phyloP scores from a whole-genome alignment of 768 basidiomycete species.

The Rhodotorula taiwanensis region DNA sequence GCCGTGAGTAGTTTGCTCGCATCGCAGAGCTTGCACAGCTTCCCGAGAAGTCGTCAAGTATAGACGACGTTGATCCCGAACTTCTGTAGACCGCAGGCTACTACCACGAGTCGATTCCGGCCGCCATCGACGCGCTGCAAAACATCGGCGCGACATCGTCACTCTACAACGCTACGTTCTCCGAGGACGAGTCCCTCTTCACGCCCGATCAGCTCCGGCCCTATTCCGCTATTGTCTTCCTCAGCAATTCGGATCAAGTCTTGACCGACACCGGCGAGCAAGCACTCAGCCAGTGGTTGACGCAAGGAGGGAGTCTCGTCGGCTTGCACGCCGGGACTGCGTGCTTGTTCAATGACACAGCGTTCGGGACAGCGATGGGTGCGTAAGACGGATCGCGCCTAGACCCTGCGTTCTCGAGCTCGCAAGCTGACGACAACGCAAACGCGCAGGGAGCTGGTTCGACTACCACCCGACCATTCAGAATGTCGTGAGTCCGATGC shows the following conservation, averaged over 20 bases:
- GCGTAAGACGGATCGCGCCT: neutral
- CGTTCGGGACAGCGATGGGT: constrained; percentile 44
- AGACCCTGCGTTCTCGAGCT: too few relatives aligned
- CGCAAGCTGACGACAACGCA: too few relatives aligned
- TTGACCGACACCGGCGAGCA: constrained; percentile 42
- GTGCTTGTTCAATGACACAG: constrained; percentile 43
- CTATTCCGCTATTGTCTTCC: constrained; percentile 46
- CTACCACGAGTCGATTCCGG: constrained; percentile 47
- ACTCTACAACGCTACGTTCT: constrained; percentile 43
- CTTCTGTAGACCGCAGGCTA: constrained; percentile 44
- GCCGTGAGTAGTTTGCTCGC: neutral
- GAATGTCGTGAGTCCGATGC: constrained; percentile 41
- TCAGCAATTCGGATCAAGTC: constrained; percentile 45
- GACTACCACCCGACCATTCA: constrained; percentile 47
- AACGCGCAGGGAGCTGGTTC: constrained; percentile 36
- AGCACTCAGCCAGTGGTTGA: constrained; percentile 44
- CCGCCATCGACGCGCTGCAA: constrained; percentile 43
- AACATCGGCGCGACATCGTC: constrained; percentile 27
- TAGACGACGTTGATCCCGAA: neutral
- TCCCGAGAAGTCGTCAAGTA: neutral
- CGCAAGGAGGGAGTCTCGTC: constrained; percentile 44
- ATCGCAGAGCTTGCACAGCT: neutral
- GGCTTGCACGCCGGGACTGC: constrained; percentile 46
- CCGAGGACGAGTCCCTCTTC: constrained; percentile 44
- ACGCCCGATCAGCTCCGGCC: constrained; percentile 38